Conservation (phyloP, 495 filamentous ascomycete genomes). For the Neurospora sp. region DNA sequence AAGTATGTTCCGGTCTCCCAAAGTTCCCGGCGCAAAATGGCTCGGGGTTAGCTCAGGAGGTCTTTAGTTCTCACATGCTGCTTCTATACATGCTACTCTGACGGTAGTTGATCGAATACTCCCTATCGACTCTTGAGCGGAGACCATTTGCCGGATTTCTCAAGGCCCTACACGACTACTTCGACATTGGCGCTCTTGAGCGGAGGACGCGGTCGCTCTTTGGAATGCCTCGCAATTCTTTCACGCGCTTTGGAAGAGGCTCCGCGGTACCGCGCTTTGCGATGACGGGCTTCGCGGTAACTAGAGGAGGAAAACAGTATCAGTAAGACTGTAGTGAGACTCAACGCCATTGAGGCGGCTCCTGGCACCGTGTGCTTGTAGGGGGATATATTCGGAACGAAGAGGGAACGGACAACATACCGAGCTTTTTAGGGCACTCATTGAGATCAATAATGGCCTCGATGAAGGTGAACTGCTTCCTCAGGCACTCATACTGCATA, state of each 20-base stretch:
- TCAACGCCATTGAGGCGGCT: background rate
- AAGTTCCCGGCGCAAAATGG: background rate
- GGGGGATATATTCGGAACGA: no score
- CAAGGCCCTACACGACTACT: fast-evolving
- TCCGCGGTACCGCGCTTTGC: no score
- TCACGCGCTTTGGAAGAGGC: background rate
- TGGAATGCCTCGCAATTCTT: background rate
- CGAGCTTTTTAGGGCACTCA: background rate
- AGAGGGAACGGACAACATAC: background rate
- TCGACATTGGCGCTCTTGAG: background rate
- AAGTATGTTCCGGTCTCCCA: background rate
- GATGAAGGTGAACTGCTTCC: background rate
- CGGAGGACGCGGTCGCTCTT: background rate
- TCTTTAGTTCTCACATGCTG: no score
- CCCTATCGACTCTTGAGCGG: no score
- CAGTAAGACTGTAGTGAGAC: background rate
- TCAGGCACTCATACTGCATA: background rate
- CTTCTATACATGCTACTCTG: no score
- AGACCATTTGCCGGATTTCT: no score
- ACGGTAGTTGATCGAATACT: no score
- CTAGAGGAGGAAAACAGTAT: background rate
- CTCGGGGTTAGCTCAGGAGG: background rate
- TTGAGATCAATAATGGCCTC: background rate
- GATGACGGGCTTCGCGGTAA: background rate
- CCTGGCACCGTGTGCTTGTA: background rate